Evolutionary conservation across 2,329 filamentous ascomycete species (phyloP).

Genomic region (Trematosphaeria pertusa): DNA sequence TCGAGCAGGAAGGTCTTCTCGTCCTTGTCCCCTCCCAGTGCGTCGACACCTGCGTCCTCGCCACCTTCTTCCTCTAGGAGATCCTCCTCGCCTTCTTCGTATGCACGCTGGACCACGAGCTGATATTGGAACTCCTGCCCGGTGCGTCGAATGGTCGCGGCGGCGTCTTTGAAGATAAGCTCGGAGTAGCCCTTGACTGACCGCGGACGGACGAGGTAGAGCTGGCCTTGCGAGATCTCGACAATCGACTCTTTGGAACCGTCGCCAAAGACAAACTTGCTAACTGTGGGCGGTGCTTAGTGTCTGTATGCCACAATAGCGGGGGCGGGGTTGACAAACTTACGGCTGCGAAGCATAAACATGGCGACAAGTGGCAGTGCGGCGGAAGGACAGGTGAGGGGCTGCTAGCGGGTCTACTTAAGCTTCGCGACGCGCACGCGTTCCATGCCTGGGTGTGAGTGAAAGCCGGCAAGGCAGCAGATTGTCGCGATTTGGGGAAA

Average conservation of each 20-base stretch:
- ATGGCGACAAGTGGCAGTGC: slow-evolving; percentile 31
- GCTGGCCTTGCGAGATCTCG: slow-evolving; percentile 92
- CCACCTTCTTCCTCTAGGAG: slow-evolving; percentile 87
- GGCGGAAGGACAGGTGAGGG: slow-evolving; percentile 10
- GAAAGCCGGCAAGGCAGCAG: slow-evolving; percentile 25
- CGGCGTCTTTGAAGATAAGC: slow-evolving; percentile 97
- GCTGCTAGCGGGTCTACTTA: slow-evolving; percentile 26
- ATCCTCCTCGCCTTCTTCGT: slow-evolving; percentile 96
- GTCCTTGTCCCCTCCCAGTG: slow-evolving; percentile 82
- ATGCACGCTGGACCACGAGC: slow-evolving; percentile 92
- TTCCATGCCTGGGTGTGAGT: slow-evolving; percentile 23
- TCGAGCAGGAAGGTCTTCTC: slow-evolving; percentile 98
- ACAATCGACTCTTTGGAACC: slow-evolving; percentile 90
- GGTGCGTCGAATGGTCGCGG: slow-evolving; percentile 88
- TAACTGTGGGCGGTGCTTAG: slow-evolving; percentile 63
- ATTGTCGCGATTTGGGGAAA: slow-evolving; percentile 16
- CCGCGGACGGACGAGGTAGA: slow-evolving; percentile 93
- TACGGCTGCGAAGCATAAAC: slow-evolving; percentile 52
- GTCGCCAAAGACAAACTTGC: slow-evolving; percentile 91
- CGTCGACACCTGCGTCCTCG: slow-evolving; percentile 78
- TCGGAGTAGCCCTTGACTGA: slow-evolving; percentile 98
- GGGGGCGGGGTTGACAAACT: slow-evolving; percentile 43
- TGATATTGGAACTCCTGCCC: slow-evolving; percentile 97
- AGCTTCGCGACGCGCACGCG: slow-evolving; percentile 22
- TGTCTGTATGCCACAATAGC: slow-evolving; percentile 24